Evolutionary conservation across 129 eudicot genomes (phyloP).

Genomic region (Escallonia rubra): DNA sequence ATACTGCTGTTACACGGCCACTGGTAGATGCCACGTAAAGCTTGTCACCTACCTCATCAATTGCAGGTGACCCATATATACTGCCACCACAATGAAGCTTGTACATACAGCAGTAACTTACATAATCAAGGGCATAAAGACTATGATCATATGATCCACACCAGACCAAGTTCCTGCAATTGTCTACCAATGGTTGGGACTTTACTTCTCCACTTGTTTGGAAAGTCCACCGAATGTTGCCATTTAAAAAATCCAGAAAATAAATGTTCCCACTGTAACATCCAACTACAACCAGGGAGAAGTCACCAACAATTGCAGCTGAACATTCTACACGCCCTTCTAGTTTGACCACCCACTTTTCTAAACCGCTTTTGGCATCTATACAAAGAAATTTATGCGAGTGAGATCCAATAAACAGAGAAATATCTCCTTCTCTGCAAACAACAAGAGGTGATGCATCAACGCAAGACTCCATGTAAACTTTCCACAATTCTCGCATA

Average conservation of each 20-base stretch:
- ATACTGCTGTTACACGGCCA: constrained; percentile 71
- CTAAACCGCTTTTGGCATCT: constrained; percentile 65
- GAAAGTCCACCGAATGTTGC: constrained; percentile 67
- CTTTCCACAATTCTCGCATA: constrained; percentile 65
- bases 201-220: constrained; percentile 86
- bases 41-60: constrained; percentile 54
- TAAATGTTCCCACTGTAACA: constrained; percentile 88
- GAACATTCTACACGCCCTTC: constrained; percentile 85
- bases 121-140: constrained; percentile 79
- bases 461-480: constrained; percentile 77
- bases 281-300: constrained; percentile 87
- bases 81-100: constrained; percentile 79
- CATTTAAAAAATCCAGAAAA: constrained; percentile 60
- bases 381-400: constrained; percentile 66
- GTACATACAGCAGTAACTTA: constrained; percentile 46
- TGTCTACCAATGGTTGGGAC: constrained; percentile 83
- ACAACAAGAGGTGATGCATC: constrained; percentile 95
- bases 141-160: constrained; percentile 92
- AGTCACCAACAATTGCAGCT: constrained; percentile 69
- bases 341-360: constrained; percentile 65
- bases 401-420: constrained; percentile 83
- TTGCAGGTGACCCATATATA: constrained; percentile 78
- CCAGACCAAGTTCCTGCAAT: constrained; percentile 75
- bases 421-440: constrained; percentile 43
- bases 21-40: constrained; percentile 84